A percentile compares a stretch with the other conserved stretches of the same genome.
These are phyloP conservation scores for Endogone sp. DNA, from an alignment of 192 early-diverging fungal genomes.

Conservation along the genomic window DNA sequence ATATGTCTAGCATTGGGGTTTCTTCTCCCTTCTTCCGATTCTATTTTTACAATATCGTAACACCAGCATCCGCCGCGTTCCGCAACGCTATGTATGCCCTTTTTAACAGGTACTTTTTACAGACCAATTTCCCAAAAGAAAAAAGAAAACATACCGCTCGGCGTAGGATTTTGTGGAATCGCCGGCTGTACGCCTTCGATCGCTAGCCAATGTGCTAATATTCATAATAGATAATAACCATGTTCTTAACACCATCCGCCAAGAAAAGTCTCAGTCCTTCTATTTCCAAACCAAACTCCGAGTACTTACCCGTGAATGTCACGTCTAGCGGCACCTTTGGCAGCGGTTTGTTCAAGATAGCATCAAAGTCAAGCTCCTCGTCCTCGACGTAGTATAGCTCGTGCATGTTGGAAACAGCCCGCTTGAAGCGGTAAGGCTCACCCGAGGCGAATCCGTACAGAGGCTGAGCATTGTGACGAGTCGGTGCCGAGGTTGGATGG, in stretches of 20 bases:
- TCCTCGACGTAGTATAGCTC: conserved; percentile 92
- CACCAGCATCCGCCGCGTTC: too few relatives aligned
- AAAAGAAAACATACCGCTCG: conserved; percentile 36
- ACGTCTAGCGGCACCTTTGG: conserved; percentile 90
- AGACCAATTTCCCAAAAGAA: not conserved
- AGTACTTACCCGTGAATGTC: conserved; percentile 62
- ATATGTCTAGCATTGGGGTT: too few relatives aligned
- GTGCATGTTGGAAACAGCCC: conserved; percentile 52
- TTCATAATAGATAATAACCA: conserved; percentile 10
- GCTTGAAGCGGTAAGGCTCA: conserved; percentile 68
- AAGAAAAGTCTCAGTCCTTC: conserved; percentile 12
- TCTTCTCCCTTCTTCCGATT: too few relatives aligned
- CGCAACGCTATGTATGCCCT: too few relatives aligned
- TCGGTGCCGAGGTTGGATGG: too few relatives aligned
- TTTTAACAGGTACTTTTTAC: too few relatives aligned
- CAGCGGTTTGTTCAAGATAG: conserved; percentile 76
- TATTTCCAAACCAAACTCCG: too few relatives aligned
- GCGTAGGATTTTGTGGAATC: conserved; percentile 93
- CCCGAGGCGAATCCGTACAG: conserved; percentile 84
- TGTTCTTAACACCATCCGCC: not conserved
- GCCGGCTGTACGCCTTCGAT: conserved; percentile 98
- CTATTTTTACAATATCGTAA: too few relatives aligned
- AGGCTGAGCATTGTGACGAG: conserved; percentile 53
- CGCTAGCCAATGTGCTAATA: conserved; percentile 95
- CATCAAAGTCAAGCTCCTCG: conserved; percentile 90